Evolutionary conservation across 108 stramenopile genomes (phyloP).

Genomic region (Bacterosira constricta): DNA sequence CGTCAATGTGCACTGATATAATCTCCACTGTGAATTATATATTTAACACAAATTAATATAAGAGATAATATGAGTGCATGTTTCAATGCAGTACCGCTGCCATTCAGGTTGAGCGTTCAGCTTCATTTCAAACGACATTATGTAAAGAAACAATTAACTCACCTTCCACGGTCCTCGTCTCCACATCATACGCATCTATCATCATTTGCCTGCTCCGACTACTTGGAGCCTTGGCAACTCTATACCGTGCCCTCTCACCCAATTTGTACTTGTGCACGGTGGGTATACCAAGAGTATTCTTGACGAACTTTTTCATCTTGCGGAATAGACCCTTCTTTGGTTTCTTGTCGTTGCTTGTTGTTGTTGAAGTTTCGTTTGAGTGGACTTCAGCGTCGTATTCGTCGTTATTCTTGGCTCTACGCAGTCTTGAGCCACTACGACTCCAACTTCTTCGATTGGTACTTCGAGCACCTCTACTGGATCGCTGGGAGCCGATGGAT

Average conservation of each 20-base stretch:
- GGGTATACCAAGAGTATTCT: conserved; percentile 10
- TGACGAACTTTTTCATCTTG: conserved; percentile 3
- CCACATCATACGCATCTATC: neutral
- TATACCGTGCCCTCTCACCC: conserved; percentile 9
- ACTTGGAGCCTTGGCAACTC: neutral
- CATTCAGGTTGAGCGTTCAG: neutral
- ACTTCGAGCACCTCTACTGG: neutral
- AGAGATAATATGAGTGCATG: neutral
- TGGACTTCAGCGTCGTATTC: neutral
- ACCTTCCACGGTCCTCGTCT: conserved; percentile 9
- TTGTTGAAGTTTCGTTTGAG: neutral
- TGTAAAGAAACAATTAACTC: no score
- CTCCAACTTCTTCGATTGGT: neutral
- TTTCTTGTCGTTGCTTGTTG: no score
- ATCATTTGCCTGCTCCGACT: neutral
- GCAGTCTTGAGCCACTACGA: neutral
- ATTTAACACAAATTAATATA: neutral
- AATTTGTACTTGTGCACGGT: conserved; percentile 4
- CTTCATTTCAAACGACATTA: neutral
- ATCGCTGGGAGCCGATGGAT: no score
- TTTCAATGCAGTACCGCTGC: neutral
- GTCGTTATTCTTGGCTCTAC: neutral
- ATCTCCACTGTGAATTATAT: conserved; percentile 12
- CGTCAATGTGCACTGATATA: conserved; percentile 28
- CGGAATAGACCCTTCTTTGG: neutral